phyloP scores from a whole-genome alignment of 2,329 filamentous ascomycete species.

The Leptographium wingfieldii region DNA sequence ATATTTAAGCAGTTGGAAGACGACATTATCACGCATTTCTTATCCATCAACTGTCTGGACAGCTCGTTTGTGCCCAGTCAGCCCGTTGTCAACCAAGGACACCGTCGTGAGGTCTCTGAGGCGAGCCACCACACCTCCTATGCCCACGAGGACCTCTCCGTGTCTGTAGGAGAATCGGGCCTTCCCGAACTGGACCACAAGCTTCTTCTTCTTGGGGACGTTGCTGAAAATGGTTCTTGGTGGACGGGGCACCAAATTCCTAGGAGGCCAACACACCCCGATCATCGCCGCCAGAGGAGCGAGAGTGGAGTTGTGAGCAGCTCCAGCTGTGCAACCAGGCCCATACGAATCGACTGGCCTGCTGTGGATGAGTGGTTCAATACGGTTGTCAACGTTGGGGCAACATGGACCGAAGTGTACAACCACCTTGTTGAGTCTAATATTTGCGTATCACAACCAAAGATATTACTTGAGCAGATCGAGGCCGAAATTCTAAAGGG shows the following conservation, averaged over 20 bases:
- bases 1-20: conserved; percentile 70
- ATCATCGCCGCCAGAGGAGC: conserved; percentile 14
- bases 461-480: conserved; percentile 25
- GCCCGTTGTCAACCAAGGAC: not conserved
- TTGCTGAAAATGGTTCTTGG: conserved; percentile 73
- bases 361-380: conserved; percentile 63
- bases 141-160: not conserved
- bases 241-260: conserved; percentile 53
- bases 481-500: conserved; percentile 40
- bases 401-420: conserved; percentile 50
- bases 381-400: conserved; percentile 53
- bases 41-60: conserved; percentile 61
- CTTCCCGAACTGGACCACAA: conserved; percentile 60
- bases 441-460: conserved; percentile 19
- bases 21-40: conserved; percentile 58
- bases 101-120: not conserved
- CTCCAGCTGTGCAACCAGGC: conserved; percentile 17
- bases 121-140: not conserved
- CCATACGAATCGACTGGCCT: conserved; percentile 61
- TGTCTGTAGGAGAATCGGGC: not conserved
- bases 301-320: conserved; percentile 15
- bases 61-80: conserved; percentile 44
- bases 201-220: conserved; percentile 53
- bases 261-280: conserved; percentile 10
- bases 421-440: conserved; percentile 33